Percentiles rank a stretch among this genome's conserved stretches.
phyloP scores from a whole-genome alignment of 176 grass and related monocot genomes.

The Hsuehochloa calcarea region DNA sequence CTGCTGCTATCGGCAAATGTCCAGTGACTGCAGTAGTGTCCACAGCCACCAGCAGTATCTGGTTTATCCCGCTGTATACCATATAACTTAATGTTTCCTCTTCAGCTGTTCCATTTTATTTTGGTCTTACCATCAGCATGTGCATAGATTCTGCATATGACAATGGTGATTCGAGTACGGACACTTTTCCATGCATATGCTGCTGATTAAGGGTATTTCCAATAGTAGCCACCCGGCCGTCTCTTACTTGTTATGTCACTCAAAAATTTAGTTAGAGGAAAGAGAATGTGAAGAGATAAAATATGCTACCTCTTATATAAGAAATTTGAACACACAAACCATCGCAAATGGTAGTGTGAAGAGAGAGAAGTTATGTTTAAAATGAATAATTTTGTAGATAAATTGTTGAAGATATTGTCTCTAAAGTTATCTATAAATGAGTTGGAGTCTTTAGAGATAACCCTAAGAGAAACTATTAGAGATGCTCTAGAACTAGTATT shows the following conservation, averaged over 20 bases:
- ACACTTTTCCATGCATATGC: neutral
- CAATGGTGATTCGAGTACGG: neutral
- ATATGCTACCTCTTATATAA: too few species aligned
- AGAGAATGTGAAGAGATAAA: too few species aligned
- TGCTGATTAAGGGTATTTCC: neutral
- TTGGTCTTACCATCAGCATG: neutral
- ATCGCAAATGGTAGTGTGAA: too few species aligned
- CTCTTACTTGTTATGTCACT: too few species aligned
- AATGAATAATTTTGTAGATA: too few species aligned
- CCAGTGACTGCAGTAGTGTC: neutral
- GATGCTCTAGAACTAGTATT: neutral
- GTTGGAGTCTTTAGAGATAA: too few species aligned
- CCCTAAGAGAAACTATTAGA: too few species aligned
- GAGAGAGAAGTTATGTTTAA: too few species aligned
- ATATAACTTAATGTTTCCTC: neutral
- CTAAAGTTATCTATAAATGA: too few species aligned
- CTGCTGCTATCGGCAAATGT: neutral
- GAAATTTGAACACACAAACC: rapidly evolving
- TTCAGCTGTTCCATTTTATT: neutral
- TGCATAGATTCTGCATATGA: constrained; percentile 5
- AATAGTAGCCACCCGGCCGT: too few species aligned
- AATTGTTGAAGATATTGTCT: too few species aligned
- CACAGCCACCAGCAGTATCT: neutral
- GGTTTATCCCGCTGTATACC: neutral
- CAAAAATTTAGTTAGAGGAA: too few species aligned